Percentiles rank a stretch among this genome's conserved stretches.
These are phyloP conservation scores for Aphanoascus verrucosus DNA, from an alignment of 2,329 filamentous ascomycete genomes.

Conservation along the genomic window DNA sequence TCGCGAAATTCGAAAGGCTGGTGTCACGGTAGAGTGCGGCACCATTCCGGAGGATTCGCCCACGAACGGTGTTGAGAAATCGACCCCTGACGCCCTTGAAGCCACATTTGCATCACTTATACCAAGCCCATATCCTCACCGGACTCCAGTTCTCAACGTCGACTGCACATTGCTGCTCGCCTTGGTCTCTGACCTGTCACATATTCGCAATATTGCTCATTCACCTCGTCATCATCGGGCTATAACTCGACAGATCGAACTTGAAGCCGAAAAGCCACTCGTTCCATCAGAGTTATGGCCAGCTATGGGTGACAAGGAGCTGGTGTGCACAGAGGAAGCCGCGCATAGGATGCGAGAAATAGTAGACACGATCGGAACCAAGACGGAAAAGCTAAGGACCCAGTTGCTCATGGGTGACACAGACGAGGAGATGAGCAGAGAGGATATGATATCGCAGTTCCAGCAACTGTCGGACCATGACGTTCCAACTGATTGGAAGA, in stretches of 20 bases:
- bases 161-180: slow-evolving; percentile 59
- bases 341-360: slow-evolving; percentile 57
- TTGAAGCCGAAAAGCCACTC: slow-evolving; percentile 52
- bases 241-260: slow-evolving; percentile 53
- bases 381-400: slow-evolving; percentile 50
- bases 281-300: slow-evolving; percentile 54
- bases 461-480: slow-evolving; percentile 44
- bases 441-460: slow-evolving; percentile 28
- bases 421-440: slow-evolving; percentile 25
- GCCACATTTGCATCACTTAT: slow-evolving; percentile 27
- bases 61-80: slow-evolving; percentile 1
- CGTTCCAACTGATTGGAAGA: slow-evolving; percentile 43
- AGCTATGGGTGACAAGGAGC: slow-evolving; percentile 43
- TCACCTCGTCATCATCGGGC: slow-evolving; percentile 48
- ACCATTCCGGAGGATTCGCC: not conserved
- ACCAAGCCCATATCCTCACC: slow-evolving; percentile 31
- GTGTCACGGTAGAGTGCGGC: slow-evolving; percentile 35
- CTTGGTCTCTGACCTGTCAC: slow-evolving; percentile 62
- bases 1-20: slow-evolving; percentile 44
- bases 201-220: slow-evolving; percentile 38
- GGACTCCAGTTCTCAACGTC: slow-evolving; percentile 38
- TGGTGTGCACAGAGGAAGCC: slow-evolving; percentile 59
- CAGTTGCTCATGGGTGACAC: slow-evolving; percentile 47
- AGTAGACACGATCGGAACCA: slow-evolving; percentile 52
- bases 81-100: slow-evolving; percentile 3